phyloP scores from a whole-genome alignment of 2,329 filamentous ascomycete species.

The Coleophoma crateriformis region DNA sequence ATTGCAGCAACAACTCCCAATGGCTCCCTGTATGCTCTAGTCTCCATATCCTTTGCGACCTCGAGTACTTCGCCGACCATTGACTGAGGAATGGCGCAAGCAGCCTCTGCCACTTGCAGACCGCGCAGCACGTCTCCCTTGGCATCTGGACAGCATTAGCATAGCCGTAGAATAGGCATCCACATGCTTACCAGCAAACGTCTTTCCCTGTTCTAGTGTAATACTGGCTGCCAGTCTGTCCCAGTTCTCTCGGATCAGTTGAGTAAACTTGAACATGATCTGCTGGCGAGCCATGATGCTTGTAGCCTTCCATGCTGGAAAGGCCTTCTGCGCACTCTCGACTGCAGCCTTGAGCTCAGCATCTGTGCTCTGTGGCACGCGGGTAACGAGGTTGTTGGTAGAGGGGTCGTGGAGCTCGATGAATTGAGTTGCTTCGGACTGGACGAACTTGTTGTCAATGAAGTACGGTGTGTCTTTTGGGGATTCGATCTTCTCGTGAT shows the following conservation, averaged over 20 bases:
- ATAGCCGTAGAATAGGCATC: not conserved
- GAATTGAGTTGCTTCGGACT: slow-evolving; percentile 63
- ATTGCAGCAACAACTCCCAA: slow-evolving; percentile 78
- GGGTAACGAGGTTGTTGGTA: slow-evolving; percentile 79
- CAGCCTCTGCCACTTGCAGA: slow-evolving; percentile 79
- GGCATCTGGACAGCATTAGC: slow-evolving; percentile 45
- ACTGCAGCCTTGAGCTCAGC: slow-evolving; percentile 71
- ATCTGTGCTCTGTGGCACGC: slow-evolving; percentile 76
- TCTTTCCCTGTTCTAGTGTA: slow-evolving; percentile 85
- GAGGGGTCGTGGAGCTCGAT: slow-evolving; percentile 79
- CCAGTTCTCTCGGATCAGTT: slow-evolving; percentile 78
- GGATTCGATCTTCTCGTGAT: slow-evolving; percentile 63
- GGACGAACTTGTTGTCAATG: slow-evolving; percentile 71
- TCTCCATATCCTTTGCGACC: slow-evolving; percentile 88
- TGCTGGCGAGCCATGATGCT: slow-evolving; percentile 71
- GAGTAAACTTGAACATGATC: slow-evolving; percentile 83
- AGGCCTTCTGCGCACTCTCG: slow-evolving; percentile 70
- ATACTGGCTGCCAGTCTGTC: slow-evolving; percentile 80
- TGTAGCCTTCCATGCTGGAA: slow-evolving; percentile 66
- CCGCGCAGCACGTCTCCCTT: slow-evolving; percentile 77
- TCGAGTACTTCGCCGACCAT: slow-evolving; percentile 80
- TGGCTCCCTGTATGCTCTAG: slow-evolving; percentile 74
- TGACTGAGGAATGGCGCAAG: slow-evolving; percentile 74
- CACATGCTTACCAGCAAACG: slow-evolving; percentile 48
- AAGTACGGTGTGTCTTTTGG: slow-evolving; percentile 75